phyloP scores from a whole-genome alignment of 768 basidiomycete species.

The Chalciporus chontae region DNA sequence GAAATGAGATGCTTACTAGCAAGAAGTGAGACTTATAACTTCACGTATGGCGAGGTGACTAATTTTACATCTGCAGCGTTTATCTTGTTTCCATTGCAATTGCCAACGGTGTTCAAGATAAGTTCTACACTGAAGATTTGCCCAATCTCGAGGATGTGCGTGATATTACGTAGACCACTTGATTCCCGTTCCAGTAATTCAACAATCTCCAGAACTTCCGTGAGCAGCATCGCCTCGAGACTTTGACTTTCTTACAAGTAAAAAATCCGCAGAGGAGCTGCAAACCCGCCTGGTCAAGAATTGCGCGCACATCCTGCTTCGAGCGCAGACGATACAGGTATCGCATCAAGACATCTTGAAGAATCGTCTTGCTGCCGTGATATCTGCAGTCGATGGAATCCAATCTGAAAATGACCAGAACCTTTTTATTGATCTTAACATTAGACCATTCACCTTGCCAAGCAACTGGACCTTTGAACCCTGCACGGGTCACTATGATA shows the following conservation, averaged over 20 bases:
- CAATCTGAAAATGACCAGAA: constrained; percentile 60
- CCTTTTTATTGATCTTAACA: constrained; percentile 70
- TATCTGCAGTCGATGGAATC: constrained; percentile 48
- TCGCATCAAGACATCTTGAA: constrained; percentile 59
- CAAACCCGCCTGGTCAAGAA: constrained; percentile 60
- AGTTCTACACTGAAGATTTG: constrained; percentile 69
- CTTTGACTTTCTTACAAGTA: neutral
- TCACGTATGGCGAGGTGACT: neutral
- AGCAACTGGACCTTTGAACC: constrained; percentile 74
- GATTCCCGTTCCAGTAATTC: constrained; percentile 6
- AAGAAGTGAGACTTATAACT: constrained; percentile 59
- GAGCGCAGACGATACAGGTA: constrained; percentile 57
- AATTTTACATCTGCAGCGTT: constrained; percentile 37
- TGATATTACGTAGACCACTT: constrained; percentile 10
- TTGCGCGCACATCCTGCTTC: constrained; percentile 51
- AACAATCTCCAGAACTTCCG: constrained; percentile 58
- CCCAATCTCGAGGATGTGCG: constrained; percentile 72
- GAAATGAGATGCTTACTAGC: constrained; percentile 71
- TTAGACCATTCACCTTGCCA: constrained; percentile 61
- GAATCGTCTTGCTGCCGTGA: constrained; percentile 43
- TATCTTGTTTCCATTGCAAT: constrained; percentile 70
- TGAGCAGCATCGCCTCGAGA: constrained; percentile 27
- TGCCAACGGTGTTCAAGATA: constrained; percentile 65
- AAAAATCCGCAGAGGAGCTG: constrained; percentile 51
- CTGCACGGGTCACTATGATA: constrained; percentile 71